These are phyloP conservation scores for Peterozyma xylosa DNA, from an alignment of 805 yeast genomes.

Conservation along the genomic window DNA sequence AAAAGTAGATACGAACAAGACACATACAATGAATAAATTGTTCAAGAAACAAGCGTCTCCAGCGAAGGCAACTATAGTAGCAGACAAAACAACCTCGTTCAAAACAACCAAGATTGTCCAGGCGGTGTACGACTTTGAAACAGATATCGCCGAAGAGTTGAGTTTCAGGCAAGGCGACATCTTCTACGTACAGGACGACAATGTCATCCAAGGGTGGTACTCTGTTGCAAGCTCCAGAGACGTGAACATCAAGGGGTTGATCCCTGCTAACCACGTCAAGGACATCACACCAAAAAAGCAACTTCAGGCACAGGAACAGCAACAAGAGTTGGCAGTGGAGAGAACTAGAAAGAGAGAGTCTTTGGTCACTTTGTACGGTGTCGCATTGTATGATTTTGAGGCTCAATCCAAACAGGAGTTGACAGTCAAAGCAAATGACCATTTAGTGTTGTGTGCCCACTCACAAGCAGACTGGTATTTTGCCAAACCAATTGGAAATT, in stretches of 20 bases:
- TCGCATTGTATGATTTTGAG: conserved; percentile 76
- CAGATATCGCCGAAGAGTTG: conserved; percentile 78
- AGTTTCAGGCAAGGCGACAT: conserved; percentile 79
- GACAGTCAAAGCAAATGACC: conserved; percentile 78
- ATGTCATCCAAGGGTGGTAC: conserved; percentile 41
- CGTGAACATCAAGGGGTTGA: conserved; percentile 65
- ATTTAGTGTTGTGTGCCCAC: conserved; percentile 89
- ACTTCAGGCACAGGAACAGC: conserved; percentile 14
- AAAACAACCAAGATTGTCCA: conserved; percentile 53
- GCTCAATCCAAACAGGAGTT: conserved; percentile 85
- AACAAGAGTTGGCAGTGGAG: conserved; percentile 13
- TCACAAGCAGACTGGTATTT: conserved; percentile 97
- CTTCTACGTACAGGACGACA: conserved; percentile 66
- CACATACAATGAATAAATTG: too few relatives aligned
- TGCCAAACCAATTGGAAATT: conserved; percentile 88
- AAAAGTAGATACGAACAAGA: too few relatives aligned
- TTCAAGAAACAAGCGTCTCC: too few relatives aligned
- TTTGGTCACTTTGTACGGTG: conserved; percentile 54
- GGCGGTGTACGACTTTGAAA: conserved; percentile 69
- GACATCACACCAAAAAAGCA: conserved; percentile 54
- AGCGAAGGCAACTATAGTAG: neutral
- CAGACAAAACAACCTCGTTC: neutral
- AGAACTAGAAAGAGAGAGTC: conserved; percentile 11
- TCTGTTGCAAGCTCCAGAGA: conserved; percentile 85
- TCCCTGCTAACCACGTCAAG: conserved; percentile 80